These are phyloP conservation scores for Speleostelium caveatum DNA, from an alignment of 78 protist genomes.

Conservation along the genomic window DNA sequence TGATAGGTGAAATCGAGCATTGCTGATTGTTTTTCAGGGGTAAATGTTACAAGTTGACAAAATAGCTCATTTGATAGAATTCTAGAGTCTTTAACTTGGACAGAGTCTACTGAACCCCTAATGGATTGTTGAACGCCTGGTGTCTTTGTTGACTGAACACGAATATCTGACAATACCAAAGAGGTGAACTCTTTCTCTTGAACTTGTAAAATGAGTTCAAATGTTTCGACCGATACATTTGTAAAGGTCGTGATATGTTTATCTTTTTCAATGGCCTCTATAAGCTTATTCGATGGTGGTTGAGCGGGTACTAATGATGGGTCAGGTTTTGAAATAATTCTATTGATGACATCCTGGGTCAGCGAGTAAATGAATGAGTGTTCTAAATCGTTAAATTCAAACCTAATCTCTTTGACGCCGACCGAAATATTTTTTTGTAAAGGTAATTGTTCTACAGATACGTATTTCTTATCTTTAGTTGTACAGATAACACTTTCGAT, in stretches of 20 bases:
- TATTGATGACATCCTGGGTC: slow-evolving; percentile 52
- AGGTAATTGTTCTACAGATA: slow-evolving; percentile 3
- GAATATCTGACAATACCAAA: background rate
- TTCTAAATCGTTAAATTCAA: slow-evolving; percentile 59
- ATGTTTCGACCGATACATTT: background rate
- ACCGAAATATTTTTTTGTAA: slow-evolving; percentile 17
- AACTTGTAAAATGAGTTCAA: slow-evolving; percentile 1
- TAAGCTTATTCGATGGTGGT: background rate
- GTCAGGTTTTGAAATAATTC: slow-evolving; percentile 1
- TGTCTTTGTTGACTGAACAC: background rate
- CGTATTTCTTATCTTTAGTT: background rate
- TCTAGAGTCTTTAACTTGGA: background rate
- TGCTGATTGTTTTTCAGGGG: too few relatives aligned
- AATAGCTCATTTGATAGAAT: too few relatives aligned
- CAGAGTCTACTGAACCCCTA: background rate
- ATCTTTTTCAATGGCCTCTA: slow-evolving; percentile 6
- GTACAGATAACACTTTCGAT: slow-evolving; percentile 19
- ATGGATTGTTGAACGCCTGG: background rate
- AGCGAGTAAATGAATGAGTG: slow-evolving; percentile 52
- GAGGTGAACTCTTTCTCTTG: background rate
- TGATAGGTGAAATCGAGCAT: background rate
- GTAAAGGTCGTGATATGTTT: background rate
- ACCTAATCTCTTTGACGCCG: slow-evolving; percentile 20
- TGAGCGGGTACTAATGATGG: background rate
- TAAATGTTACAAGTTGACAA: too few relatives aligned